Percentiles rank a stretch among this genome's conserved stretches.
phyloP scores from a whole-genome alignment of 495 filamentous ascomycete species.

The Xylaria nigripes region DNA sequence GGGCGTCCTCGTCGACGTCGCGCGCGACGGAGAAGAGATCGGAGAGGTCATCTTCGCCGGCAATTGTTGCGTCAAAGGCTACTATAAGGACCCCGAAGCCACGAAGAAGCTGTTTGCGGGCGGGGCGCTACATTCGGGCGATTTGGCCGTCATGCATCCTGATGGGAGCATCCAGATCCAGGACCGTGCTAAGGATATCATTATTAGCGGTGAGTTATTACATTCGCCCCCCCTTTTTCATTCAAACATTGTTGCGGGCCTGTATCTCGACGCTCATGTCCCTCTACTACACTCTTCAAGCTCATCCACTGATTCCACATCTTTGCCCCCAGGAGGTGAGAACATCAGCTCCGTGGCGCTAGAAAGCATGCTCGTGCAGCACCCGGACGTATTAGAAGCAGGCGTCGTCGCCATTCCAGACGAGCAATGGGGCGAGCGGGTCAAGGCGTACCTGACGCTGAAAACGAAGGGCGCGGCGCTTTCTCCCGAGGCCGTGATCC shows the following conservation, averaged over 20 bases:
- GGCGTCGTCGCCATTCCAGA: slow-evolving; percentile 87
- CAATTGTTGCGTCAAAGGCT: slow-evolving; percentile 87
- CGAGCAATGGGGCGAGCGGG: slow-evolving; percentile 87
- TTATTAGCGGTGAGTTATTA: slow-evolving; percentile 72
- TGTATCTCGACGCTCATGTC: too few species aligned
- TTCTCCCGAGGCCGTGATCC: slow-evolving; percentile 63
- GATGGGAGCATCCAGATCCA: slow-evolving; percentile 88
- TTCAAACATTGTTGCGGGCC: too few species aligned
- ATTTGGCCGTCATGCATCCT: slow-evolving; percentile 84
- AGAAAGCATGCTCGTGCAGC: slow-evolving; percentile 83
- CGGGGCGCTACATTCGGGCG: slow-evolving; percentile 80
- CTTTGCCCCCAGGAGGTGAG: slow-evolving; percentile 70
- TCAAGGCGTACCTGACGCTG: slow-evolving; percentile 87
- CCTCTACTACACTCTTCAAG: too few species aligned
- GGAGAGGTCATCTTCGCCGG: slow-evolving; percentile 87
- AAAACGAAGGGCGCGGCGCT: slow-evolving; percentile 38
- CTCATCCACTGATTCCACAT: too few species aligned
- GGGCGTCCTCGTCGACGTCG: slow-evolving; percentile 61
- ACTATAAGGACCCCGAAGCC: slow-evolving; percentile 83
- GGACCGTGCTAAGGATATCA: slow-evolving; percentile 94
- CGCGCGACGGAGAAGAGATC: slow-evolving; percentile 75
- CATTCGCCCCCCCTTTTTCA: background rate
- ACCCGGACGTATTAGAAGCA: slow-evolving; percentile 82
- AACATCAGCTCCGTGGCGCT: slow-evolving; percentile 94
- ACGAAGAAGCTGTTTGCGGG: slow-evolving; percentile 83